phyloP scores from a whole-genome alignment of 148 eudicot species.

The Chenopodium album region DNA sequence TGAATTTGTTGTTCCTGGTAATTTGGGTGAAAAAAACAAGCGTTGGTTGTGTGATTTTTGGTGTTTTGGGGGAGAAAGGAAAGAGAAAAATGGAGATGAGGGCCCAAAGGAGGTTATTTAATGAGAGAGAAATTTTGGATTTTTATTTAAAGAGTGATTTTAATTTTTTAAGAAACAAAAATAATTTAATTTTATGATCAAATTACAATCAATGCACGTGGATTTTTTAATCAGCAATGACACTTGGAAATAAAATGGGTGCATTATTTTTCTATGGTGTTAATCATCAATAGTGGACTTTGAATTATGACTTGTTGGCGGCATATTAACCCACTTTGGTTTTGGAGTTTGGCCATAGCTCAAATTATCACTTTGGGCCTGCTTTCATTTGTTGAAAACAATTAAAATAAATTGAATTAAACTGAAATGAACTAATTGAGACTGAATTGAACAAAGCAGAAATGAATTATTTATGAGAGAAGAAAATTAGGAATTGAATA shows the following conservation, averaged over 20 bases:
- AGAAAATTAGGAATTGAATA: no score
- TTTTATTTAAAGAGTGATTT: neutral
- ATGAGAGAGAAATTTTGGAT: neutral
- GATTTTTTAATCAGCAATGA: neutral
- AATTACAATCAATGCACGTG: conserved; percentile 8
- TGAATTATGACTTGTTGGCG: no score
- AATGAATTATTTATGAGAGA: no score
- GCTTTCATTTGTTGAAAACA: no score
- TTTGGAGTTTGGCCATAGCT: no score
- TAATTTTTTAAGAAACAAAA: neutral
- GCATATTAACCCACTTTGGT: no score
- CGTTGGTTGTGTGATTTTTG: conserved; percentile 19
- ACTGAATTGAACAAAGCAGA: no score
- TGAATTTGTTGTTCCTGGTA: no score
- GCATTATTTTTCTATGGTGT: no score
- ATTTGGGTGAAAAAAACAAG: neutral
- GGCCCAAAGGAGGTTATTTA: neutral
- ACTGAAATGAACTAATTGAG: no score
- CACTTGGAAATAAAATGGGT: neutral
- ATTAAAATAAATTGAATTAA: no score
- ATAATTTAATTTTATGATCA: neutral
- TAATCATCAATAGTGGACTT: neutral
- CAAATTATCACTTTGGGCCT: no score
- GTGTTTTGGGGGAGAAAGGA: neutral
- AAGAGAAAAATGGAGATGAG: neutral